Evolutionary conservation across 768 basidiomycete species (phyloP), one percentile per base, ranked within the genome.

Genomic region (Termitomyces titanicus): DNA sequence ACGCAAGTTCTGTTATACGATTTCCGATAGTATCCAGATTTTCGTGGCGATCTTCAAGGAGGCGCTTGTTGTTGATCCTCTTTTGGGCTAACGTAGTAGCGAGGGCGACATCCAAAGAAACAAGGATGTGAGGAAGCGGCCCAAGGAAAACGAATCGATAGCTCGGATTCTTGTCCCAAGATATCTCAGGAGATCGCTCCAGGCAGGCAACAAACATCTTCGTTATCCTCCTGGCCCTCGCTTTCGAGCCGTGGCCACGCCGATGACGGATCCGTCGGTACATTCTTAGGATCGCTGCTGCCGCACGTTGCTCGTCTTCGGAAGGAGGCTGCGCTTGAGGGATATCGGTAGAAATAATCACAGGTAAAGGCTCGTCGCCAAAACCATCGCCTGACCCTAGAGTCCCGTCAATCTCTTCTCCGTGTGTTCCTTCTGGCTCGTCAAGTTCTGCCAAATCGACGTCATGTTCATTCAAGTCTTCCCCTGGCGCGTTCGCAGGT

Each of bases 121-220:
- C 57, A 3, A 79, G 63, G 27, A 80, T 58, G 48, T 70, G 74
- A 1, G 78, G 75, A 8, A 81, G 64, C 39, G 70, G 69, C 2
- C 71, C 70, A 7, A 70, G 62, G 59, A 74, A 79, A 13, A 76
- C 63, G 0, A 63, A 52, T 13, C 68, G 69, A 55, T 82, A 79
- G 17, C 52, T 56, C 5, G 54, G 33, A 6, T 57, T 60, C 24
- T 51, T 52, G 33, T 55, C 34, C 74, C 75, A 73, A 3, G 53
- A 49, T 27, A 68, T 66, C 7, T 53, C 59, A 39, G 56, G 60
- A 24, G 68, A 66, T 24, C 64, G 61, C 42, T 61, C 57, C 29
- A 68, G 48, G 42, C 70, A 79, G 13, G 55, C 53, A 20, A 40
- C 10, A 47, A 72, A 78, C 25, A 68, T 43, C 5, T 46, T 47